Evolutionary conservation across 108 stramenopile species (phyloP).

Genomic region (Conticribra guillardii): DNA sequence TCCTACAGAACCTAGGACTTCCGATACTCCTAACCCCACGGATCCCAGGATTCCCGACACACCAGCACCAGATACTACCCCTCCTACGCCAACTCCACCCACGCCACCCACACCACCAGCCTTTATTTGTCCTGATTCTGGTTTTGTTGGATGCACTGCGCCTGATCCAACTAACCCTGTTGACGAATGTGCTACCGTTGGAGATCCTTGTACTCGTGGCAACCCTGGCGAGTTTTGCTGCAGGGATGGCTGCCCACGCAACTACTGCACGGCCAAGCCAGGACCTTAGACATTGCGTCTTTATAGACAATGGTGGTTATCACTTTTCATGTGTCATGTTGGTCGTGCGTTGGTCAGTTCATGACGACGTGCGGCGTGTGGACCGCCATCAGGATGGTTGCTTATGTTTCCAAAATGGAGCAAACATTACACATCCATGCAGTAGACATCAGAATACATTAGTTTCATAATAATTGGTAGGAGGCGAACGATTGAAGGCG

Average conservation of each 20-base stretch:
- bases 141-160: constrained; percentile 37
- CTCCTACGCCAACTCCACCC: background rate
- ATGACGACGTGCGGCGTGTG: background rate
- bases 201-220: constrained; percentile 21
- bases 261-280: constrained; percentile 36
- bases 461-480: too few species aligned
- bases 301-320: background rate
- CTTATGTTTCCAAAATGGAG: background rate
- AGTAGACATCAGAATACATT: too few species aligned
- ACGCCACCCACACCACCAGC: background rate
- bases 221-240: constrained; percentile 34
- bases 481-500: too few species aligned
- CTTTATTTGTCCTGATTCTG: constrained; percentile 14
- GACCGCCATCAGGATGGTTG: background rate
- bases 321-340: too few species aligned
- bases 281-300: constrained; percentile 1
- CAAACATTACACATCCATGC: too few species aligned
- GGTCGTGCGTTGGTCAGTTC: too few species aligned
- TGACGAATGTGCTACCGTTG: constrained; percentile 30
- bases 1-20: background rate
- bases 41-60: background rate
- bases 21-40: background rate
- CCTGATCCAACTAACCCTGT: constrained; percentile 25
- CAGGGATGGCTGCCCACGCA: constrained; percentile 28
- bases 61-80: background rate